Evolutionary conservation across 306 rosid species (phyloP), one percentile per base, ranked within the genome.

Genomic region (Astragalus glycyphyllos): DNA sequence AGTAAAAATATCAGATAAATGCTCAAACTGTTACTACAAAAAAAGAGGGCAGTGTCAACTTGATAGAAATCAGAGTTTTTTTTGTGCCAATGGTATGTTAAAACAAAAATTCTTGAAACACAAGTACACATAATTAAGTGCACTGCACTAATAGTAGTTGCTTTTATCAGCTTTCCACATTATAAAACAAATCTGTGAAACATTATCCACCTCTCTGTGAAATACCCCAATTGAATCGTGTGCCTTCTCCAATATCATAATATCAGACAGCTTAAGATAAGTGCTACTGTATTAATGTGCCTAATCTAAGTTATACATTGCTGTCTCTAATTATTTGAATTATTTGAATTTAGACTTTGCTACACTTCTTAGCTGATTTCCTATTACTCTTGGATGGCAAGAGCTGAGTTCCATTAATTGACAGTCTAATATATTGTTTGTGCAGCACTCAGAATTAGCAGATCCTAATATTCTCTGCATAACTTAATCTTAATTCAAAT

Each of bases 31-130:
- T 53, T 8, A 50, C 61, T 11, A 29, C 46, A 2, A 17, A 1
- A 32, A 26, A 13, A 2, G 68, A 15, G 81, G 85, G 3, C 45
- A 1, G 16, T 78, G 84, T 47, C 58, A 16, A 6, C 48, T 59
- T 29, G 58, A 80, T 23, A 11, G 41, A 31, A 29, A 0, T 0
- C 2, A 37, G 2, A 58, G 3, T 8, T 50, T 78, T 58, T 14
- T 1, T 23, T 84, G 86, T 41, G 29, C 5, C 38, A 32, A 79
- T 35, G 83, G 81, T 81, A 59, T 34, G 12, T 32, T 45, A 56
- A 31, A 32, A 60, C 46, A 79, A 11, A 37, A 10, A 8, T 7
- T 40, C 50, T 11, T 16, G 37, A 67, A 58, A 50, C 70, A 26
- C 5, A 41, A 48, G 14, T 74, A 65, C 58, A 45, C 57, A 31